Evolutionary conservation across 1,284 basidiomycete species (phyloP).

Genomic region (Ustilago tritici): DNA sequence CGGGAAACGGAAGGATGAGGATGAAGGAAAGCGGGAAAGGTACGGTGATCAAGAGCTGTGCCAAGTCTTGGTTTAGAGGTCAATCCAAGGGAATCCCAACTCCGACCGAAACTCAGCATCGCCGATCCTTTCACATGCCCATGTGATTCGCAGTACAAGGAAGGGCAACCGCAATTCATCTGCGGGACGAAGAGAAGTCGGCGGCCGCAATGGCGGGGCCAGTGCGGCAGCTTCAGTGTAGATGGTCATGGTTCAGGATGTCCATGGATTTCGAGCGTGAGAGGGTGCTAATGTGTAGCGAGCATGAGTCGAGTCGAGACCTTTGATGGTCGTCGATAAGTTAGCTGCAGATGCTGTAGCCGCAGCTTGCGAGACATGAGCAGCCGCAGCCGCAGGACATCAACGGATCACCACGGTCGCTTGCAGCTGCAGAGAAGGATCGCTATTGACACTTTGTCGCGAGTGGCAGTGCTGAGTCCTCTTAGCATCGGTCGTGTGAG

Average conservation of each 20-base stretch:
- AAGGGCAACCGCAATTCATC: background rate
- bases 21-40: background rate
- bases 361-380: background rate
- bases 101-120: slow-evolving; percentile 15
- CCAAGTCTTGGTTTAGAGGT: slow-evolving; percentile 3
- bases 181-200: background rate
- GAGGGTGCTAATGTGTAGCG: background rate
- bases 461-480: background rate
- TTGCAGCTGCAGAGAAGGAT: background rate
- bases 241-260: background rate
- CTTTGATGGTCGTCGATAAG: slow-evolving; percentile 4
- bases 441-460: background rate
- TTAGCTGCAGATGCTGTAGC: slow-evolving; percentile 16
- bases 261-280: background rate
- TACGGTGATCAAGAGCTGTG: background rate
- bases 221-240: background rate
- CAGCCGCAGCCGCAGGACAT: background rate
- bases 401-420: slow-evolving; percentile 13
- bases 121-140: slow-evolving; percentile 10
- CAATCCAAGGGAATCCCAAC: slow-evolving; percentile 10
- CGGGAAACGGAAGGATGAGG: slow-evolving; percentile 1
- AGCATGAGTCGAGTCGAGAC: slow-evolving; percentile 8
- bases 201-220: background rate
- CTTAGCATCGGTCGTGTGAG: background rate
- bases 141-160: slow-evolving; percentile 5